A percentile compares a stretch with the other conserved stretches of the same genome.
These are phyloP conservation scores for Cladosporium sp. DNA, from an alignment of 2,329 filamentous ascomycete species.

Conservation along the genomic window DNA sequence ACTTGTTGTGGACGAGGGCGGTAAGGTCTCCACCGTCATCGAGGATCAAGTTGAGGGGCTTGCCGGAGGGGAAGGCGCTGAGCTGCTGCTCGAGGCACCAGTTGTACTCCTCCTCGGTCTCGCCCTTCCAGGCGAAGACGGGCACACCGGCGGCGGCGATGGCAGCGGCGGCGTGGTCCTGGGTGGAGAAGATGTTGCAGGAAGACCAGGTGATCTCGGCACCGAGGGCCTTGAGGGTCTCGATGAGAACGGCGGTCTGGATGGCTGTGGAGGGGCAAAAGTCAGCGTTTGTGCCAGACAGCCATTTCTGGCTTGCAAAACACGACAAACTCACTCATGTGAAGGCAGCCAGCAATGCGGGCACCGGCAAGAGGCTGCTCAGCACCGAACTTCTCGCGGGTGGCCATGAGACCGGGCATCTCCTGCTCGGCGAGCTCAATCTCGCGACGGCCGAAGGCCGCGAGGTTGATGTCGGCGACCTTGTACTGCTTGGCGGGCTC, in stretches of 20 bases:
- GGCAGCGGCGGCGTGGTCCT: conserved; percentile 96
- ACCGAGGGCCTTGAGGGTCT: conserved; percentile 91
- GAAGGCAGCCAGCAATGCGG: conserved; percentile 94
- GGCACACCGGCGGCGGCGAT: conserved; percentile 92
- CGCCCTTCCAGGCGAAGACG: conserved; percentile 82
- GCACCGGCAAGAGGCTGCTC: conserved; percentile 95
- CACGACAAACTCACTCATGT: conserved; percentile 72
- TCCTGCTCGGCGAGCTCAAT: conserved; percentile 90
- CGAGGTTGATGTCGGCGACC: conserved; percentile 93
- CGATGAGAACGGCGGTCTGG: conserved; percentile 98
- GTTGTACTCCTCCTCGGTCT: conserved; percentile 99
- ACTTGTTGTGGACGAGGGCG: conserved; percentile 94
- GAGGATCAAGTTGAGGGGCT: conserved; percentile 97
- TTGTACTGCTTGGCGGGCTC: conserved; percentile 24
- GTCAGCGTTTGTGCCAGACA: conserved; percentile 24
- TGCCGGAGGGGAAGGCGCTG: conserved; percentile 90
- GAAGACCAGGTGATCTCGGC: conserved; percentile 98
- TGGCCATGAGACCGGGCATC: conserved; percentile 98
- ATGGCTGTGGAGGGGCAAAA: conserved; percentile 61
- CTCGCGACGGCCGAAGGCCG: conserved; percentile 98
- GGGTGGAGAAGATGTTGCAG: conserved; percentile 99
- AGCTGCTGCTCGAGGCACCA: conserved; percentile 99
- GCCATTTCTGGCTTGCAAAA: neutral
- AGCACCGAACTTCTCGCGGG: conserved; percentile 82
- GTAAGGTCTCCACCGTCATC: conserved; percentile 98